These are phyloP conservation scores for Nepenthes alata DNA, from an alignment of 179 eudicot genomes.

Conservation along the genomic window DNA sequence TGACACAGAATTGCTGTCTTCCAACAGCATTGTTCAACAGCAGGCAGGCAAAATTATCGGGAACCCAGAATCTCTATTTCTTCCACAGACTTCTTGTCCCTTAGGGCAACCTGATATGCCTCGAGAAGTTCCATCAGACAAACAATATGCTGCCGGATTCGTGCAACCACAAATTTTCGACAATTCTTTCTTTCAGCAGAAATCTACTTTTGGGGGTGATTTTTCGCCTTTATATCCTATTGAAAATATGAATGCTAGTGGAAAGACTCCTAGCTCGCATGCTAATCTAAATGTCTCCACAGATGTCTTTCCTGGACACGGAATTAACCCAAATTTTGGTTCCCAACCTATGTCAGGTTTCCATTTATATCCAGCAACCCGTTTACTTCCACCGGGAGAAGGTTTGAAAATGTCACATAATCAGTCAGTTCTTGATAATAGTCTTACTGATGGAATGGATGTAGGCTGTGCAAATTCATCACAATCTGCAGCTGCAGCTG, in stretches of 20 bases:
- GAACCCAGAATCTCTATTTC: conserved; percentile 11
- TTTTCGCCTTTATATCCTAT: conserved; percentile 8
- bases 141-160: conserved; percentile 15
- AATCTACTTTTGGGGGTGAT: conserved; percentile 13
- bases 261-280: conserved; percentile 8
- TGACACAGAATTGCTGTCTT: conserved; percentile 18
- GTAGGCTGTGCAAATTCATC: conserved; percentile 15
- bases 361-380: conserved; percentile 19
- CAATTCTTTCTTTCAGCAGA: conserved; percentile 24
- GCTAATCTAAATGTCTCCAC: conserved; percentile 7
- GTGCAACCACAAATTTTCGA: conserved; percentile 19
- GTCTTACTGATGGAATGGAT: conserved; percentile 16
- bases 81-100: conserved; percentile 13
- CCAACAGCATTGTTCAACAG: conserved; percentile 7
- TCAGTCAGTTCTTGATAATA: conserved; percentile 4
- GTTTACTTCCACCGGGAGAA: conserved; percentile 16
- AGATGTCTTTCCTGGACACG: conserved; percentile 20
- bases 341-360: conserved; percentile 15
- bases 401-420: conserved; percentile 10
- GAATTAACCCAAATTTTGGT: conserved; percentile 5
- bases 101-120: conserved; percentile 10
- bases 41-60: conserved; percentile 5
- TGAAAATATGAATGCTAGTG: neutral
- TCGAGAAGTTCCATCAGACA: conserved; percentile 15
- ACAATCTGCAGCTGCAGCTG: conserved; percentile 9